Conservation (phyloP, 2,329 filamentous ascomycete species). For the Aspergillus sp. region DNA sequence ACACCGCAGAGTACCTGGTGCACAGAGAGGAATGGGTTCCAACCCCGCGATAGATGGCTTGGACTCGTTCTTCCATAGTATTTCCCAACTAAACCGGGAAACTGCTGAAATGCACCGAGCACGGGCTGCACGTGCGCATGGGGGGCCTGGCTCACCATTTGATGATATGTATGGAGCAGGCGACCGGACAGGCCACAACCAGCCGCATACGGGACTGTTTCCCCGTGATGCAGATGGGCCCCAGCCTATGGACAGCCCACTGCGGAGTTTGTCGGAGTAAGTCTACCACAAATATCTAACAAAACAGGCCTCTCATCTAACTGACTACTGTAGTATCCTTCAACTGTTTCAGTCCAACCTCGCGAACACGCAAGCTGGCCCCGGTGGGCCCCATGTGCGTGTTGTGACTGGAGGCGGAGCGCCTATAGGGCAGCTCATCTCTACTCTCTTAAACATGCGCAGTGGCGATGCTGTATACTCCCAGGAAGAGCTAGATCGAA, state of each 20-base stretch:
- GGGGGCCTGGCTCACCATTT: conserved; percentile 3
- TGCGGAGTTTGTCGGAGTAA: conserved; percentile 51
- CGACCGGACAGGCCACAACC: conserved; percentile 2
- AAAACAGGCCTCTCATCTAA: background rate
- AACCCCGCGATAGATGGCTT: conserved; percentile 39
- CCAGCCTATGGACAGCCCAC: conserved; percentile 47
- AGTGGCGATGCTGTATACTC: conserved; percentile 84
- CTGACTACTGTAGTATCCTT: conserved; percentile 23
- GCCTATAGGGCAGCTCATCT: conserved; percentile 48
- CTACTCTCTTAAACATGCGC: conserved; percentile 38
- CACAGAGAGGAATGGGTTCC: conserved; percentile 13
- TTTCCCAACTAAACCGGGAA: conserved; percentile 37
- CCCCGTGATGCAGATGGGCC: conserved; percentile 54
- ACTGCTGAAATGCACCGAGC: conserved; percentile 39
- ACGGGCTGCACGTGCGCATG: conserved; percentile 7
- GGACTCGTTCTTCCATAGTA: conserved; percentile 47
- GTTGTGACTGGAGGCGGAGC: conserved; percentile 24
- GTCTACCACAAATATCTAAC: conserved; percentile 15
- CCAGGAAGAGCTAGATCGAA: conserved; percentile 84
- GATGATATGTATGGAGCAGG: conserved; percentile 7
- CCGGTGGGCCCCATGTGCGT: conserved; percentile 18
- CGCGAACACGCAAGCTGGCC: conserved; percentile 5
- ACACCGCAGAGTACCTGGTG: conserved; percentile 17
- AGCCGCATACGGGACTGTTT: conserved; percentile 36
- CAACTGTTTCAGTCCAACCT: conserved; percentile 29